phyloP scores from a whole-genome alignment of 192 early-diverging fungal genomes.

The Backusella psychrophila region DNA sequence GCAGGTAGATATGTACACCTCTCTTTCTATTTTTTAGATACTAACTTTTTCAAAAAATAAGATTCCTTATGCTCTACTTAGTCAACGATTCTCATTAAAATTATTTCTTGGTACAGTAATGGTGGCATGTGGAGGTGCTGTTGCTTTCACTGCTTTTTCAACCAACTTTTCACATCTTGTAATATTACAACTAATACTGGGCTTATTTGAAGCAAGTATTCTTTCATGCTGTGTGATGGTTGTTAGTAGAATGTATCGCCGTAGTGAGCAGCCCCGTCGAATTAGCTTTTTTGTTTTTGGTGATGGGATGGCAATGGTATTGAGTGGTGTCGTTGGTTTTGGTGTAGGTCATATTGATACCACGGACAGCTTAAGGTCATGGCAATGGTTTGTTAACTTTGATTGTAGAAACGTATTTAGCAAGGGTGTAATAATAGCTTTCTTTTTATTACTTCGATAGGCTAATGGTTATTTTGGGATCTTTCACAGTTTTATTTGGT shows the following conservation, averaged over 20 bases:
- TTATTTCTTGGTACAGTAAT: constrained; percentile 16
- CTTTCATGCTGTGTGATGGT: constrained; percentile 10
- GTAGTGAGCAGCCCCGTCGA: constrained; percentile 9
- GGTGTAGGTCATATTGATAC: constrained; percentile 25
- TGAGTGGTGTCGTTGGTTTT: constrained; percentile 15
- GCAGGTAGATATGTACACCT: neutral
- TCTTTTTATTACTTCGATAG: neutral
- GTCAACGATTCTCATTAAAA: constrained; percentile 11
- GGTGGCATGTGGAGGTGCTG: constrained; percentile 6
- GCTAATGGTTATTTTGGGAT: constrained; percentile 30
- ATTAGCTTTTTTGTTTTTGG: constrained; percentile 11
- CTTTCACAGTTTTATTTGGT: constrained; percentile 15
- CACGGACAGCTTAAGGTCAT: constrained; percentile 8
- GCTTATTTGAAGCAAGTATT: constrained; percentile 22
- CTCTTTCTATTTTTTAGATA: too few species aligned
- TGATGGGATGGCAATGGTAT: neutral
- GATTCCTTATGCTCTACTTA: constrained; percentile 16
- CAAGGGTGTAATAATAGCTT: too few species aligned
- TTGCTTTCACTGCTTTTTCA: constrained; percentile 11
- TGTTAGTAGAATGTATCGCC: constrained; percentile 18
- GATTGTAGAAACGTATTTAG: neutral
- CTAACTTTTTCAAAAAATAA: neutral
- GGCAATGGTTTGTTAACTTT: neutral
- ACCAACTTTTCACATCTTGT: constrained; percentile 17
- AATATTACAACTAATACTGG: constrained; percentile 14